phyloP scores from a whole-genome alignment of 345 rosid genomes.

The Eucalyptus pauciflora region DNA sequence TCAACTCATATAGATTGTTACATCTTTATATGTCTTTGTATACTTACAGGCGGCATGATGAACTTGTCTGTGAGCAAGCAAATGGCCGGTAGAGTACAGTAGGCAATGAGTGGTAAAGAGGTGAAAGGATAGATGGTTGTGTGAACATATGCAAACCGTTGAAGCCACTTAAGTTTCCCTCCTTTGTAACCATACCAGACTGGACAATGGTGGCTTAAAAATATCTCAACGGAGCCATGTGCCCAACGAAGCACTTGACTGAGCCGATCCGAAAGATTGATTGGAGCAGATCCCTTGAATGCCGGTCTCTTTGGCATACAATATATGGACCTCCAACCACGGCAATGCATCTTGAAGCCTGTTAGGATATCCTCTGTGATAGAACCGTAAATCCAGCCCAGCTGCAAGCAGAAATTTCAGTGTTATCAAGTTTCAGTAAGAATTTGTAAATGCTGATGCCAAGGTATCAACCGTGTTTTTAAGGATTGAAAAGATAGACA shows the following conservation, averaged over 20 bases:
- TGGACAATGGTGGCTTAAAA: slow-evolving; percentile 93
- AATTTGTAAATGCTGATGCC: neutral
- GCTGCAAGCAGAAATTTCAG: slow-evolving; percentile 26
- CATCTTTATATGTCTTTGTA: neutral
- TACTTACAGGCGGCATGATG: slow-evolving; percentile 90
- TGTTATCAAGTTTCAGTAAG: neutral
- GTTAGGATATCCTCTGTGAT: slow-evolving; percentile 95
- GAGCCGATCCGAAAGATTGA: slow-evolving; percentile 88
- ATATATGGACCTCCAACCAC: slow-evolving; percentile 97
- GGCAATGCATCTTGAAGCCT: slow-evolving; percentile 98
- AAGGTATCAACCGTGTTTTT: neutral
- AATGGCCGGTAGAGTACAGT: slow-evolving; percentile 82
- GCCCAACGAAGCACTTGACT: slow-evolving; percentile 99
- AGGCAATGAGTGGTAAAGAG: slow-evolving; percentile 83
- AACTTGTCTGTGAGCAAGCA: slow-evolving; percentile 95
- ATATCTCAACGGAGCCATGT: slow-evolving; percentile 96
- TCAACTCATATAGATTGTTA: neutral
- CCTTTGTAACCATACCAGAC: slow-evolving; percentile 82
- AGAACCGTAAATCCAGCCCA: slow-evolving; percentile 97
- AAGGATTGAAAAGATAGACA: neutral
- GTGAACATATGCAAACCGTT: slow-evolving; percentile 81
- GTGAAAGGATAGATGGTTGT: slow-evolving; percentile 97
- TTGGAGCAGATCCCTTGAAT: slow-evolving; percentile 96
- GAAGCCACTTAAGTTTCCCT: slow-evolving; percentile 94
- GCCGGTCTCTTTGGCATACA: slow-evolving; percentile 92